Evolutionary conservation across 257 asterid species (phyloP).

Genomic region (Cordia subcordata): DNA sequence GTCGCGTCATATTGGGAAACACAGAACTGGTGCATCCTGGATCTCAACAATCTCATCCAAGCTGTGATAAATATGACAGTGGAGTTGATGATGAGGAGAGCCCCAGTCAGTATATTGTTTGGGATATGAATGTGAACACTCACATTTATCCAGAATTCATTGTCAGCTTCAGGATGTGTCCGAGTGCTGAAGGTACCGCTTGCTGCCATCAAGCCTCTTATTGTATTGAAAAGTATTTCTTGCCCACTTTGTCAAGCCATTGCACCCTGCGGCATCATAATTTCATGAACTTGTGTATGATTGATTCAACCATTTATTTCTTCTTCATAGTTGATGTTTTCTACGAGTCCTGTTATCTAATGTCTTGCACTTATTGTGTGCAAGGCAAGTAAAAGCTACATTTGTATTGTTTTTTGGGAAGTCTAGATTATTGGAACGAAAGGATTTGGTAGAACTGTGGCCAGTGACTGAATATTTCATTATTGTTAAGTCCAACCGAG

Average conservation of each 20-base stretch:
- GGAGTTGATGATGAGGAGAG: constrained; percentile 24
- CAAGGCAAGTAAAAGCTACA: too few species aligned
- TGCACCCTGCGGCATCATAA: background rate
- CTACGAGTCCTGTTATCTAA: too few species aligned
- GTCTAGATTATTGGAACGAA: too few species aligned
- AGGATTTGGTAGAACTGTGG: too few species aligned
- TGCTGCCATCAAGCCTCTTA: background rate
- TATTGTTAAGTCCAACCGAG: too few species aligned
- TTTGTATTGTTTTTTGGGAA: too few species aligned
- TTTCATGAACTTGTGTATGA: too few species aligned
- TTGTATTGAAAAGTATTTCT: background rate
- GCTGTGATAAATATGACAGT: constrained; percentile 21
- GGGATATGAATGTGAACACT: constrained; percentile 21
- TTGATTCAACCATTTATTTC: too few species aligned
- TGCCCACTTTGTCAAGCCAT: background rate
- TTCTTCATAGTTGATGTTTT: too few species aligned
- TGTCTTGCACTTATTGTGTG: too few species aligned
- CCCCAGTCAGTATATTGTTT: constrained; percentile 24
- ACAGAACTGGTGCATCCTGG: constrained; percentile 19
- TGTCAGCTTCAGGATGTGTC: constrained; percentile 42
- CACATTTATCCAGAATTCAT: constrained; percentile 24
- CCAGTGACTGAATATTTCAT: too few species aligned
- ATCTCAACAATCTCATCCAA: constrained; percentile 22
- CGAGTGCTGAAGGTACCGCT: constrained; percentile 46
- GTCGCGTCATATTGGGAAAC: constrained; percentile 21